Base-by-base conservation (phyloP, 179 eudicot genomes). In the Gypsophila paniculata region DNA sequence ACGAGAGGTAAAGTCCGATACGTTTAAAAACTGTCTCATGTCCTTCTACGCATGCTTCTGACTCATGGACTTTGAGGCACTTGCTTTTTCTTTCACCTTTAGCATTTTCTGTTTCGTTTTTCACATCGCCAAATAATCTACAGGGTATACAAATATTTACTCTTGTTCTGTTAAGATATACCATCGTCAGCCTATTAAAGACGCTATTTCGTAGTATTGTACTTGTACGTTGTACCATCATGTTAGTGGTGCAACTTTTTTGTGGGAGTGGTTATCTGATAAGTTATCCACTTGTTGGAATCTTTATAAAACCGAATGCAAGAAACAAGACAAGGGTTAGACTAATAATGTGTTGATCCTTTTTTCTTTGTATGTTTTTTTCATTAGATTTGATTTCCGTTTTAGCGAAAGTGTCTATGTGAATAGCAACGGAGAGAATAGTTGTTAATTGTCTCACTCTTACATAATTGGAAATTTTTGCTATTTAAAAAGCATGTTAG, bases 1-100 rank as follows among this genome's bases (percentile, higher is more conserved):
- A 73, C 86, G 97, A 82, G 97, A 91, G 91, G 97, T 91, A 76
- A 66, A 54, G 39, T 34, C 76, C 57, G 17, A 59, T 72, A 11
- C 17, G n/a, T 22, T 36, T 6, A 25, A 19, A 23, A 18, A 25
- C 4, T 42, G 46, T 8, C 11, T 42, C 46, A 6, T 42, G 15
- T 46, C 52, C 12, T 46, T 4, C 5, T 26, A 59, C 18, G n/a
- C 63, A 59, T 23, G 63, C 38, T 59, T 59, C 63, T 2, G 29
- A 59, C 62, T 59, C 22, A 11, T 14, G 17, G 17, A 23, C 26
- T 57, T 57, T 57, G 22, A 18, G 11, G 29, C 26, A 46, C 52
- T 46, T 46, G 52, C 15, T 46, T 22, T 6, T 55, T 19, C 2
- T 1, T 34, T 18, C 34, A 17, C 11, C 5, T 34, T 15, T 14